A percentile compares a stretch with the other conserved stretches of the same genome.
Conservation (phyloP, 179 eudicot species). For the Actinidia polygama region DNA sequence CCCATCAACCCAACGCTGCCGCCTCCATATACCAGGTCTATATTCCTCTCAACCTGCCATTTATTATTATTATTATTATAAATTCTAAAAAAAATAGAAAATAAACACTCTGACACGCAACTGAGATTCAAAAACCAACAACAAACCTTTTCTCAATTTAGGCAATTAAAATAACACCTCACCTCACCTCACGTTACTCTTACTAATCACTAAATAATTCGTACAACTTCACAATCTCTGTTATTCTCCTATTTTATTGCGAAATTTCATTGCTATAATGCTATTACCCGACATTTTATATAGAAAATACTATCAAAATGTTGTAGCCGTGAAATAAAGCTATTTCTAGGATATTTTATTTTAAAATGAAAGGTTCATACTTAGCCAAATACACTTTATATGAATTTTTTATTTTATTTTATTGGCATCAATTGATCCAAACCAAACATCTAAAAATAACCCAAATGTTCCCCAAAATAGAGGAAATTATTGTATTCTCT, state of each 20-base stretch:
- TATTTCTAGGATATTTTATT: too few species aligned
- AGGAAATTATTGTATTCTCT: too few species aligned
- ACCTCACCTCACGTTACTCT: conserved; percentile 20
- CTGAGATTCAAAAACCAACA: background rate
- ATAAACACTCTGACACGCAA: conserved; percentile 2
- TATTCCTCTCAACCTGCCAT: conserved; percentile 58
- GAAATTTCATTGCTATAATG: too few species aligned
- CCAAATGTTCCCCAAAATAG: too few species aligned
- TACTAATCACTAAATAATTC: background rate
- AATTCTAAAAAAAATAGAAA: background rate
- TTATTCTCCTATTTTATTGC: background rate
- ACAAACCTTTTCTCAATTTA: background rate
- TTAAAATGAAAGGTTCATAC: too few species aligned
- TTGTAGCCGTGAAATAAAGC: too few species aligned
- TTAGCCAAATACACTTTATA: too few species aligned
- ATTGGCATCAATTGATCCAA: too few species aligned
- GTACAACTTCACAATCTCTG: background rate
- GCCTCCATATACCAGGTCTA: conserved; percentile 67
- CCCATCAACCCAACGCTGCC: conserved; percentile 68
- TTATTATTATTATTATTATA: background rate
- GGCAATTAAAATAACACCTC: background rate
- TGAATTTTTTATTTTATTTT: too few species aligned
- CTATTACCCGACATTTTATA: too few species aligned
- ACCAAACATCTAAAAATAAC: too few species aligned
- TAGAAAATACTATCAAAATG: too few species aligned